Evolutionary conservation across 2,329 filamentous ascomycete genomes (phyloP).

Genomic region (Chaetomium sp.): DNA sequence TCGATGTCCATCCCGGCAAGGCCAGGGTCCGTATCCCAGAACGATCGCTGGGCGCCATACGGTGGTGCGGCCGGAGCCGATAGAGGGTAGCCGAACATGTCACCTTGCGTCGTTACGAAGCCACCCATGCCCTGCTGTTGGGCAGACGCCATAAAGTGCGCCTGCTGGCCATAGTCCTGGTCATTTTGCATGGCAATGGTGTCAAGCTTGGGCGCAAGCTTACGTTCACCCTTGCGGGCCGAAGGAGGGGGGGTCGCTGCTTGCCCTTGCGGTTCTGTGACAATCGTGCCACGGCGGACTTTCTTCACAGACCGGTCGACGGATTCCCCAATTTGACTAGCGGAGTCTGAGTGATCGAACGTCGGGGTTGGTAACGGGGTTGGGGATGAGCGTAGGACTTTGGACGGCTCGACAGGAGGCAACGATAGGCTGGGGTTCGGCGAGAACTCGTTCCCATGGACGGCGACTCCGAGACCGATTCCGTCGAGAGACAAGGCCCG

Average conservation of each 20-base stretch:
- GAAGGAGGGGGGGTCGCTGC: constrained; percentile 64
- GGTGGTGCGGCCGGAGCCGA: constrained; percentile 57
- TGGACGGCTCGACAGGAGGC: constrained; percentile 62
- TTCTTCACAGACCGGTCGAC: constrained; percentile 49
- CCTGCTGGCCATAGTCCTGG: constrained; percentile 55
- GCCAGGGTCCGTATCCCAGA: constrained; percentile 59
- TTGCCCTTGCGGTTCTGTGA: constrained; percentile 48
- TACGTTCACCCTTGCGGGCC: constrained; percentile 56
- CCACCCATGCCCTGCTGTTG: constrained; percentile 52
- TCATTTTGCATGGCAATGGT: constrained; percentile 59
- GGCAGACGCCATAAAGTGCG: constrained; percentile 54
- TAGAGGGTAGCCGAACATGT: constrained; percentile 63
- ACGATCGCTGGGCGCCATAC: constrained; percentile 48
- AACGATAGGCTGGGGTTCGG: constrained; percentile 55
- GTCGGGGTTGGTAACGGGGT: constrained; percentile 43
- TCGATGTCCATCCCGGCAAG: constrained; percentile 63
- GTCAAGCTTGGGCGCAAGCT: constrained; percentile 54
- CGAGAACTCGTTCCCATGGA: constrained; percentile 65
- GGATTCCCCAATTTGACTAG: constrained; percentile 33
- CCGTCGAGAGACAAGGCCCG: constrained; percentile 55
- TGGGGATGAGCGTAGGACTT: constrained; percentile 61
- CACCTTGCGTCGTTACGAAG: constrained; percentile 51
- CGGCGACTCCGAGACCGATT: constrained; percentile 54
- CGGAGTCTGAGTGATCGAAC: constrained; percentile 39
- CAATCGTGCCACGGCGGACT: constrained; percentile 46